These are phyloP conservation scores for Termitomyces sp. DNA, from an alignment of 1,284 basidiomycete species.

Conservation along the genomic window DNA sequence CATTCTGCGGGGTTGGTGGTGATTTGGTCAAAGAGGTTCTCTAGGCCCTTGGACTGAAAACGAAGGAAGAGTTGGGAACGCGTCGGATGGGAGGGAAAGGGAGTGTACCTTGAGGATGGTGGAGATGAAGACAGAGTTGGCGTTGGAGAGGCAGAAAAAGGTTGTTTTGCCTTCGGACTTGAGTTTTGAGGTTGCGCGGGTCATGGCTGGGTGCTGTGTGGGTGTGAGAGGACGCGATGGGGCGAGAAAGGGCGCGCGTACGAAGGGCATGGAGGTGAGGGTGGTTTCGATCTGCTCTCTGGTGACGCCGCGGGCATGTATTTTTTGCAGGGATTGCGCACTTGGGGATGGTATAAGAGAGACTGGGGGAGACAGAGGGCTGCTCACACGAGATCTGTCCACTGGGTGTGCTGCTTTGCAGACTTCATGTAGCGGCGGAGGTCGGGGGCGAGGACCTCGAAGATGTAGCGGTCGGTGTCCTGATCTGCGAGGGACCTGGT, in stretches of 20 bases:
- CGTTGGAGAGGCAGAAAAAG: slow-evolving; percentile 91
- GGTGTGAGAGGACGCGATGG: background rate
- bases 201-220: slow-evolving; percentile 93
- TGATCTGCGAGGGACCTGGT: slow-evolving; percentile 86
- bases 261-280: slow-evolving; percentile 82
- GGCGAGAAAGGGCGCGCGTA: slow-evolving; percentile 38
- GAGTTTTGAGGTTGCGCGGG: slow-evolving; percentile 76
- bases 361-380: background rate
- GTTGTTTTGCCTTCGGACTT: slow-evolving; percentile 69
- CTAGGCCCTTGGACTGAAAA: slow-evolving; percentile 68
- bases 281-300: slow-evolving; percentile 75
- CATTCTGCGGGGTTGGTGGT: slow-evolving; percentile 93
- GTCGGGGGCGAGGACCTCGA: slow-evolving; percentile 86
- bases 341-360: slow-evolving; percentile 33
- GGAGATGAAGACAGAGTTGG: slow-evolving; percentile 88
- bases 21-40: slow-evolving; percentile 76
- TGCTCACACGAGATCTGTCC: slow-evolving; percentile 93
- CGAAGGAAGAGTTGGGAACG: background rate
- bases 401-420: slow-evolving; percentile 68
- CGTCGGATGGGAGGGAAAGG: background rate
- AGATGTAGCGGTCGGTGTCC: slow-evolving; percentile 95
- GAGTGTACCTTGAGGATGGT: slow-evolving; percentile 76
- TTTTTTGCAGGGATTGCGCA: slow-evolving; percentile 68
- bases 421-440: slow-evolving; percentile 82
- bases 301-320: slow-evolving; percentile 64